Evolutionary conservation across 371 early-diverging fungal genomes (phyloP).

Genomic region (Saksenaea vasiformis): DNA sequence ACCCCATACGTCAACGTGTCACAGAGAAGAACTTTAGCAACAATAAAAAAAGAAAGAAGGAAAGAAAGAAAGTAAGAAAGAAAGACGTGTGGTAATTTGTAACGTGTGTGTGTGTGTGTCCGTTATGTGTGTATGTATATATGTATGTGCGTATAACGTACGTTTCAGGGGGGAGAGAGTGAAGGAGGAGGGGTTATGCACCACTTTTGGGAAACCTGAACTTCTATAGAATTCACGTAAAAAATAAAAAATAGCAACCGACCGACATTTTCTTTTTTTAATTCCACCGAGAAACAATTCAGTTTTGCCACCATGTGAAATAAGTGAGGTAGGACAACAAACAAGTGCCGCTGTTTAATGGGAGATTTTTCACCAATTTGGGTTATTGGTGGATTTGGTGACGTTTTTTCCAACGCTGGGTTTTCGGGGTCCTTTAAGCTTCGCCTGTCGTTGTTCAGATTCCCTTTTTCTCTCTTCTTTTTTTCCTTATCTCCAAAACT

Average conservation of each 20-base stretch:
- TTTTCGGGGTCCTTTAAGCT: background rate
- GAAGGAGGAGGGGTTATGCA: background rate
- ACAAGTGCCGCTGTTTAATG: too few species aligned
- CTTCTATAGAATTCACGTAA: background rate
- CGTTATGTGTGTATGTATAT: too few species aligned
- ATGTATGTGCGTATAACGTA: background rate
- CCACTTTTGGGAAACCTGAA: background rate
- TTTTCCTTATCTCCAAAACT: background rate
- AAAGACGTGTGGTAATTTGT: too few species aligned
- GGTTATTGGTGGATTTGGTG: too few species aligned
- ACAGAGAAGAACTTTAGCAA: background rate
- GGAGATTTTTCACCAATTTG: too few species aligned
- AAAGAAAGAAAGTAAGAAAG: conserved; percentile 2
- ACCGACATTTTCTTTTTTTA: too few species aligned
- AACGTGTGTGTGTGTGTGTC: background rate
- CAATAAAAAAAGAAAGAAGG: conserved; percentile 30
- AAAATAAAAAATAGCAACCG: too few species aligned
- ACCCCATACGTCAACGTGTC: background rate
- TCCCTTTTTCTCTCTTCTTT: background rate
- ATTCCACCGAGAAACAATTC: too few species aligned
- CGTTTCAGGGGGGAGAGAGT: background rate
- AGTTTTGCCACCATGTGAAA: too few species aligned
- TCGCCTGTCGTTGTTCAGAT: background rate
- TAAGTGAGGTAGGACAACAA: too few species aligned
- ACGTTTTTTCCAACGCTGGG: background rate